Base-by-base conservation (phyloP, 495 filamentous ascomycete genomes). In the Neurospora sublineolata region DNA sequence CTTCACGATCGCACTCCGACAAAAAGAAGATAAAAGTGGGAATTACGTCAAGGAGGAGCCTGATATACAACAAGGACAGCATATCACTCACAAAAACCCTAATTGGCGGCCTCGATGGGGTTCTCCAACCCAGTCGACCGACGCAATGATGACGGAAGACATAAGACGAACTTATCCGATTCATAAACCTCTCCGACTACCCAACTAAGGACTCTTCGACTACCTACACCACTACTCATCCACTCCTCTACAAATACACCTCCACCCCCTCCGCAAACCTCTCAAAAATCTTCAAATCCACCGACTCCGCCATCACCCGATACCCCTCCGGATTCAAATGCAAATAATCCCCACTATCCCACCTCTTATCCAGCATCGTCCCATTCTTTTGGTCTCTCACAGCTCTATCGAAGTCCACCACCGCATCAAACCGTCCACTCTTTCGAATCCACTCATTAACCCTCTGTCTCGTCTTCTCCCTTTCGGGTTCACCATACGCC, bases 381-480 rank as follows among this genome's bases (percentile, higher is more conserved):
- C 69, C 73, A 27, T 85, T 82, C 2, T 75, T 72, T 3, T 76
- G 76, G 76, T 90, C 86, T 58, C 87, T 75, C 68, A 91, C 71
- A 7, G 84, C 79, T 38, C 39, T 72, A 75, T 89, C 88, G 74
- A 92, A 91, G 73, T 92, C 89, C 39, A 91, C 73, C 0, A 91
- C 85, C 0, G 79, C 86, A 77, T 91, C 89, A 75, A 91, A 91
- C 64, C 78, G 71, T 0, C 85, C 85, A 60, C 81, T 83, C 9
- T 72, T 78, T n/a, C 86, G 77, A 37, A 92, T 91, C 80, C 84
- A 92, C 37, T 75, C 74, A 74, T 92, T 92, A 6, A 92, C 79
- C n/a, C 79, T 72, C 73, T 86, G 83, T 64, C 89, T 76, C 42
- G 86, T 86, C 70, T 60, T 72, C 77, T 91, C 87, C 12, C 89